Conservation (phyloP, 352 stramenopile species). For the Globisporangium paddicum region DNA sequence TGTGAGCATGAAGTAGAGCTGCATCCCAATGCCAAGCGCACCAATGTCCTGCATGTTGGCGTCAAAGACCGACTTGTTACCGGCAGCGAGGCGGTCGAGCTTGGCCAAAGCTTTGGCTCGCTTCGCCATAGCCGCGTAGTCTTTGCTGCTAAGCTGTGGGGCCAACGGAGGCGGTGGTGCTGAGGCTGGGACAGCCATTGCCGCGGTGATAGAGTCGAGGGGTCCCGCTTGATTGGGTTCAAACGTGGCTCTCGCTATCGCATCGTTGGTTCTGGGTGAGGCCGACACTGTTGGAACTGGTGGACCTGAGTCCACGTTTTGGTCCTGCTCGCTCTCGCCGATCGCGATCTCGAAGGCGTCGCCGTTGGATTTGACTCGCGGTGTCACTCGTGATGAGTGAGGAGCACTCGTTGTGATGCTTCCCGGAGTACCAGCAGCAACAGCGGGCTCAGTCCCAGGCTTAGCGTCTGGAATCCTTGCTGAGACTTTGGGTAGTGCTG, state of each 20-base stretch:
- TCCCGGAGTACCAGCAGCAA: background rate
- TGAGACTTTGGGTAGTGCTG: background rate
- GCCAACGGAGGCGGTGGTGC: background rate
- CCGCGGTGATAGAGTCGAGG: background rate
- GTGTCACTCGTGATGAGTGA: background rate
- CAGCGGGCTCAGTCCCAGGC: background rate
- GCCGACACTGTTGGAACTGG: background rate
- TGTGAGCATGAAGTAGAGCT: conserved; percentile 84
- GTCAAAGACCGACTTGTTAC: conserved; percentile 60
- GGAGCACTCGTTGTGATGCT: background rate
- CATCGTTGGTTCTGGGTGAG: background rate
- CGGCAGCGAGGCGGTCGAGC: conserved; percentile 50
- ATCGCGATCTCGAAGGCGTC: conserved; percentile 13
- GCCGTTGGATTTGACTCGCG: background rate
- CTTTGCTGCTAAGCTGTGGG: conserved; percentile 8
- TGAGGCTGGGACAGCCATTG: background rate
- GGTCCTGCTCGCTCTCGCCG: conserved; percentile 8
- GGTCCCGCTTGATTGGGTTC: background rate
- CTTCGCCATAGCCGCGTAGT: conserved; percentile 41
- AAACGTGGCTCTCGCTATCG: background rate
- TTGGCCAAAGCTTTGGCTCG: conserved; percentile 32
- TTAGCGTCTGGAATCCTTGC: background rate
- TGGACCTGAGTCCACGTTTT: background rate
- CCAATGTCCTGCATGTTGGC: conserved; percentile 71
- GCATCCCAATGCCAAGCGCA: conserved; percentile 71